Evolutionary conservation across 1,284 basidiomycete species (phyloP).

Genomic region (Austroboletus olivaceoglutinosus): DNA sequence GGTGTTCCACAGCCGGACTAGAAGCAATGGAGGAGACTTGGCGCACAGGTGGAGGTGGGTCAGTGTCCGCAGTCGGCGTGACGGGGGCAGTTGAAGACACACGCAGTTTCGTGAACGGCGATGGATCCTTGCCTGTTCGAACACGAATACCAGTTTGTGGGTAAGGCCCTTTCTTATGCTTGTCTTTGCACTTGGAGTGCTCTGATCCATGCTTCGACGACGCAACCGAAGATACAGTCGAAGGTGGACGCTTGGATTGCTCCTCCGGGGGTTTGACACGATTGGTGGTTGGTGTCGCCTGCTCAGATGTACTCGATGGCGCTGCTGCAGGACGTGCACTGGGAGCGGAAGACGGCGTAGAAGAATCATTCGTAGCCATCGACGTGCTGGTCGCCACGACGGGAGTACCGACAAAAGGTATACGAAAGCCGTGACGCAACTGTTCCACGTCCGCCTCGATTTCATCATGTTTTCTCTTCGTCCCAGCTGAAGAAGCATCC

Average conservation of each 20-base stretch:
- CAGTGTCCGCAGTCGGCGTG: conserved; percentile 1
- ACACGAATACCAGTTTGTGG: conserved; percentile 45
- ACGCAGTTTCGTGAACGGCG: conserved; percentile 22
- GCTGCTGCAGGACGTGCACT: neutral
- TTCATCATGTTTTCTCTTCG: conserved; percentile 56
- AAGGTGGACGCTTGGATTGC: conserved; percentile 13
- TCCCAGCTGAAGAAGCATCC: conserved; percentile 26
- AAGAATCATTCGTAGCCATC: neutral
- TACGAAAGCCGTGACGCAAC: conserved; percentile 38
- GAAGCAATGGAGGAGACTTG: conserved; percentile 14
- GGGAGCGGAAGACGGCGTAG: neutral
- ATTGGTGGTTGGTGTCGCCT: neutral
- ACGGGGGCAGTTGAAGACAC: conserved; percentile 4
- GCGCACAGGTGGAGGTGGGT: conserved; percentile 10
- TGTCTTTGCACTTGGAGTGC: conserved; percentile 32
- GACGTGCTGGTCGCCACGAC: conserved; percentile 25
- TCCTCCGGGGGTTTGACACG: conserved; percentile 12
- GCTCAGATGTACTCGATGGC: neutral
- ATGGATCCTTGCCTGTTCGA: conserved; percentile 36
- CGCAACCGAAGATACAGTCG: neutral
- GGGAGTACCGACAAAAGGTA: conserved; percentile 47
- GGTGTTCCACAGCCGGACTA: conserved; percentile 16
- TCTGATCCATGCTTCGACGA: conserved; percentile 19
- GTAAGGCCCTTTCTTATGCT: conserved; percentile 40
- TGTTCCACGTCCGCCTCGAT: conserved; percentile 39